phyloP scores from a whole-genome alignment of 495 filamentous ascomycete species.

The Trichoderma gamsii region DNA sequence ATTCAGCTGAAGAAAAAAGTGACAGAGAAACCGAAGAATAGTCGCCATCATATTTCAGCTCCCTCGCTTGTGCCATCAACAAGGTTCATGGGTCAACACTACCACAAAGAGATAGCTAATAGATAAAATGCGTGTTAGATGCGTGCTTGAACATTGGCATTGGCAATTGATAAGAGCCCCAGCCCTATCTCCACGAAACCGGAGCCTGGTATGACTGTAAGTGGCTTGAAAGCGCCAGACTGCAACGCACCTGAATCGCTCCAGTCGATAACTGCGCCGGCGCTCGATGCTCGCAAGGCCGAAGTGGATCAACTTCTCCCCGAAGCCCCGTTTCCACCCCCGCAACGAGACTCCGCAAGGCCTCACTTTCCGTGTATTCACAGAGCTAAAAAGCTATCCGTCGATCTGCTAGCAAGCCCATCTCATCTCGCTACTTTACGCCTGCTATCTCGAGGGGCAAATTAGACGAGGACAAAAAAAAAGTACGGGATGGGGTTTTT shows the following conservation, averaged over 20 bases:
- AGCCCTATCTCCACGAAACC: background rate
- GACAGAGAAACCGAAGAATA: background rate
- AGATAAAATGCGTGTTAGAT: no score
- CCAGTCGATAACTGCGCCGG: slow-evolving; percentile 5
- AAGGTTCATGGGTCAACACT: background rate
- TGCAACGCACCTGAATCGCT: slow-evolving; percentile 8
- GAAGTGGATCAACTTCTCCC: slow-evolving; percentile 4
- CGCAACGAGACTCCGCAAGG: background rate
- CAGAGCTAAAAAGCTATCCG: background rate
- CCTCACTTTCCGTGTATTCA: slow-evolving; percentile 1
- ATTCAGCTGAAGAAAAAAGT: background rate
- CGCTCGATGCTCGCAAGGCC: slow-evolving; percentile 1
- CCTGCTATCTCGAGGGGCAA: background rate
- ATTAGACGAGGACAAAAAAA: background rate
- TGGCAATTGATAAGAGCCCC: slow-evolving; percentile 11
- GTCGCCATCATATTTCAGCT: background rate
- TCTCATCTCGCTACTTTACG: background rate
- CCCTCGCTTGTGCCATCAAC: background rate
- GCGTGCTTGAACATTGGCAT: background rate
- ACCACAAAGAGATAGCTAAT: background rate
- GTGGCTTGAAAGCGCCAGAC: background rate
- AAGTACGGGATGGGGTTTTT: background rate
- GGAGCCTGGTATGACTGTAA: background rate
- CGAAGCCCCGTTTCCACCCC: slow-evolving; percentile 6
- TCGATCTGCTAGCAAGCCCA: slow-evolving; percentile 3